Percentiles rank a stretch among this genome's conserved stretches.
Evolutionary conservation across 108 stramenopile species (phyloP).

Genomic region (Heterococcus sp.): DNA sequence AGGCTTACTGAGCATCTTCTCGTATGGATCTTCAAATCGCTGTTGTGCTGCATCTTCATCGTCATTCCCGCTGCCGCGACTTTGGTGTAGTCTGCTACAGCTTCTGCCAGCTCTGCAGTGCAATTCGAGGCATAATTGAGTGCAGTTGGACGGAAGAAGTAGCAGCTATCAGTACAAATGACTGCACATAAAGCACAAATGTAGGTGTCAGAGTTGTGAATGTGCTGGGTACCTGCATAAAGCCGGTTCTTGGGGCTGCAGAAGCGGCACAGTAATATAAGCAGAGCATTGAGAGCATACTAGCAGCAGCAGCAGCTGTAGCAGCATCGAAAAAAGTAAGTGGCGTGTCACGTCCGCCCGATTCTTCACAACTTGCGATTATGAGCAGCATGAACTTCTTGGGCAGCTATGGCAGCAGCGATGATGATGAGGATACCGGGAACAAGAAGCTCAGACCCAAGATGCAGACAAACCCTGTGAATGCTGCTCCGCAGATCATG

Average conservation of each 20-base stretch:
- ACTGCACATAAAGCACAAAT: no score
- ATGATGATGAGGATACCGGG: not conserved
- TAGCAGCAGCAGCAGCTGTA: no score
- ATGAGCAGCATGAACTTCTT: conserved; percentile 18
- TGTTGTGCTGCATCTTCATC: no score
- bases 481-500: conserved; percentile 27
- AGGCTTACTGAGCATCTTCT: not conserved
- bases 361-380: not conserved
- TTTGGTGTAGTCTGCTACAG: not conserved
- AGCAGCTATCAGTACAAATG: no score
- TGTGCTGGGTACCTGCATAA: not conserved
- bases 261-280: not conserved
- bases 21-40: not conserved
- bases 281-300: no score
- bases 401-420: conserved; percentile 21
- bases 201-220: not conserved
- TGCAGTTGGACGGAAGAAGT: no score
- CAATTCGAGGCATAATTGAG: no score
- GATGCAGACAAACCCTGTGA: conserved; percentile 9
- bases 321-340: no score
- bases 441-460: conserved; percentile 12
- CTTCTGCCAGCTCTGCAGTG: no score
- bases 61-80: not conserved
- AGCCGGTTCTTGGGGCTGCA: not conserved
- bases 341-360: not conserved